Conservation (phyloP, 768 basidiomycete species). For the Hygrocybe coccinea region DNA sequence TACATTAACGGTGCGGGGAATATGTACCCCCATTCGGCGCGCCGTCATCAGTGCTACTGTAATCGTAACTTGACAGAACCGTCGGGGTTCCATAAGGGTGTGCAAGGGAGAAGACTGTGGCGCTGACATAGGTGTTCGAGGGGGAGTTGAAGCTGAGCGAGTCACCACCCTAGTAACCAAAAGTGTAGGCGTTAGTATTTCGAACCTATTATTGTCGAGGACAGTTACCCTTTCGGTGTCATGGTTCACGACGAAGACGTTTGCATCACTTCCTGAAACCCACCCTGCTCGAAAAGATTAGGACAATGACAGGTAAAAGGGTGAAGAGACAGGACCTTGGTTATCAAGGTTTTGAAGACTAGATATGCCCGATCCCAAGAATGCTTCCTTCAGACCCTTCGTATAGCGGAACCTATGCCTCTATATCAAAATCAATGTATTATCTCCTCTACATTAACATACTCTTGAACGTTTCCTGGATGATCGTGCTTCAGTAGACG, state of each 20-base stretch:
- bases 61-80: conserved; percentile 53
- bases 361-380: conserved; percentile 47
- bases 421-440: not conserved
- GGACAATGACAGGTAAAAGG: too few relatives aligned
- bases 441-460: conserved; percentile 5
- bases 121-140: conserved; percentile 59
- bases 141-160: conserved; percentile 58
- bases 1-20: too few relatives aligned
- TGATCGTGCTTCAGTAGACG: not conserved
- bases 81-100: conserved; percentile 65
- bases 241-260: conserved; percentile 65
- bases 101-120: conserved; percentile 60
- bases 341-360: conserved; percentile 48
- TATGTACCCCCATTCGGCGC: conserved; percentile 18
- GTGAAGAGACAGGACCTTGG: conserved; percentile 1
- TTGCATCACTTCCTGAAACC: conserved; percentile 49
- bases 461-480: conserved; percentile 62
- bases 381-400: conserved; percentile 45
- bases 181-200: too few relatives aligned
- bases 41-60: conserved; percentile 49
- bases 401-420: conserved; percentile 54
- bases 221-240: conserved; percentile 66
- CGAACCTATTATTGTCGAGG: too few relatives aligned
- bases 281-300: conserved; percentile 41
- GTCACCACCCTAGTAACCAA: conserved; percentile 44